These are phyloP conservation scores for Phytophthora sp. DNA, from an alignment of 352 stramenopile genomes.

Conservation along the genomic window DNA sequence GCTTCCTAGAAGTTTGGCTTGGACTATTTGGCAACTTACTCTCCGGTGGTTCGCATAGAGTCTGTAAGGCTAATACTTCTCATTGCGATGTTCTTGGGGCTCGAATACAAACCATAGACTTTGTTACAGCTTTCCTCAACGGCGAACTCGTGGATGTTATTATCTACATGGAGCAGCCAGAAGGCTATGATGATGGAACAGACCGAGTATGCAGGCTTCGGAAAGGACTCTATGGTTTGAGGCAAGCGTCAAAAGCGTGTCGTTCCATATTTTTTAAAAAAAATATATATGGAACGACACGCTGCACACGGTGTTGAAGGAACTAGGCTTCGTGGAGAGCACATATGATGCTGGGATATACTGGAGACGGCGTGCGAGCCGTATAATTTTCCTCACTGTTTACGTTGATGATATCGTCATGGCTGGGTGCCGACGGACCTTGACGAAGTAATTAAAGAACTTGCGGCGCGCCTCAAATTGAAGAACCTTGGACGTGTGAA, in stretches of 20 bases:
- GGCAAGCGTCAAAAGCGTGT: conserved; percentile 2
- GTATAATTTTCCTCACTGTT: background rate
- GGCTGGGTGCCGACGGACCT: background rate
- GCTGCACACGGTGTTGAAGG: conserved; percentile 1
- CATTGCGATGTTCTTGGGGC: background rate
- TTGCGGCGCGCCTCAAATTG: background rate
- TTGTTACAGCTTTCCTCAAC: background rate
- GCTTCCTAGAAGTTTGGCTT: conserved; percentile 6
- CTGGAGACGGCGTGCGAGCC: background rate
- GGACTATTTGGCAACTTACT: conserved; percentile 7
- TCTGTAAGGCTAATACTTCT: background rate
- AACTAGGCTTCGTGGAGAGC: background rate
- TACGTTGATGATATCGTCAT: conserved; percentile 7
- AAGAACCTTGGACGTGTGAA: conserved; percentile 2
- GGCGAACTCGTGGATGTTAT: background rate
- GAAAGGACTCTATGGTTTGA: conserved; percentile 5
- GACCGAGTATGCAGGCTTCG: background rate
- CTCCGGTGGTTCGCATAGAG: conserved; percentile 7
- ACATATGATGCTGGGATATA: conserved; percentile 1
- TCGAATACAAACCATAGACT: background rate
- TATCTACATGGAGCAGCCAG: conserved; percentile 16
- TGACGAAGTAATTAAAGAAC: background rate
- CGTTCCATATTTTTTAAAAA: too few species aligned
- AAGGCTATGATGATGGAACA: conserved; percentile 3
- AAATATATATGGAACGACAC: conserved; percentile 19